phyloP scores from a whole-genome alignment of 2,329 filamentous ascomycete species.

The Aspergillus sojae region DNA sequence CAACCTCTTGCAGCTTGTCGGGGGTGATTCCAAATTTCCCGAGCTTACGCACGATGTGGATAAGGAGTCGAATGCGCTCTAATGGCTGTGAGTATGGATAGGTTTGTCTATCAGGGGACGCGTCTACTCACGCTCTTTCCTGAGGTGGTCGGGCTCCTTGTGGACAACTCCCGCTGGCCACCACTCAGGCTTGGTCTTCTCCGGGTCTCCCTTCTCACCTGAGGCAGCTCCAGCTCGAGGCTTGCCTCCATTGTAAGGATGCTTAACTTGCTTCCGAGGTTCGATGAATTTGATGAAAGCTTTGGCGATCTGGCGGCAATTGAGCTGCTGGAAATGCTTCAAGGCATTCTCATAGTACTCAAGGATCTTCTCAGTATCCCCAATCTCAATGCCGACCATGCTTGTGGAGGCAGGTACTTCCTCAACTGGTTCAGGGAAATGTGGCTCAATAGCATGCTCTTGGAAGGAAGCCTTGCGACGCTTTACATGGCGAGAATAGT shows the following conservation, averaged over 20 bases:
- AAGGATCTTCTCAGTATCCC: constrained; percentile 40
- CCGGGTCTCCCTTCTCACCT: constrained; percentile 43
- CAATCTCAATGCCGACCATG: constrained; percentile 39
- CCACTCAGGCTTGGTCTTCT: constrained; percentile 50
- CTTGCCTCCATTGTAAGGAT: constrained; percentile 53
- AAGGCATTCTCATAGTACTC: constrained; percentile 47
- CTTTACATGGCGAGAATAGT: constrained; percentile 30
- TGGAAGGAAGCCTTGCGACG: constrained; percentile 30
- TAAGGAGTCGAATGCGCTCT: constrained; percentile 42
- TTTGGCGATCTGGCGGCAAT: constrained; percentile 49
- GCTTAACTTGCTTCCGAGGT: constrained; percentile 51
- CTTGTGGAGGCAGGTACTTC: constrained; percentile 23
- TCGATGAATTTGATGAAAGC: constrained; percentile 52
- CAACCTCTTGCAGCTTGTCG: constrained; percentile 44
- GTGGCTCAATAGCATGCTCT: constrained; percentile 20
- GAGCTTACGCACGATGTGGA: constrained; percentile 46
- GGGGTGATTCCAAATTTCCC: constrained; percentile 38
- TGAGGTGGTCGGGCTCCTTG: constrained; percentile 53
- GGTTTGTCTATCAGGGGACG: background rate
- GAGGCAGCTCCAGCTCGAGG: constrained; percentile 36
- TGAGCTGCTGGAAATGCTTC: constrained; percentile 48
- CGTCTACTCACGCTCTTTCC: constrained; percentile 46
- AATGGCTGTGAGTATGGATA: constrained; percentile 8
- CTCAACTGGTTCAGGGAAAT: constrained; percentile 28
- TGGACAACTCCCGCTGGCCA: constrained; percentile 50